Evolutionary conservation across 305 asterid genomes (phyloP).

Genomic region (Solanum hybrid): DNA sequence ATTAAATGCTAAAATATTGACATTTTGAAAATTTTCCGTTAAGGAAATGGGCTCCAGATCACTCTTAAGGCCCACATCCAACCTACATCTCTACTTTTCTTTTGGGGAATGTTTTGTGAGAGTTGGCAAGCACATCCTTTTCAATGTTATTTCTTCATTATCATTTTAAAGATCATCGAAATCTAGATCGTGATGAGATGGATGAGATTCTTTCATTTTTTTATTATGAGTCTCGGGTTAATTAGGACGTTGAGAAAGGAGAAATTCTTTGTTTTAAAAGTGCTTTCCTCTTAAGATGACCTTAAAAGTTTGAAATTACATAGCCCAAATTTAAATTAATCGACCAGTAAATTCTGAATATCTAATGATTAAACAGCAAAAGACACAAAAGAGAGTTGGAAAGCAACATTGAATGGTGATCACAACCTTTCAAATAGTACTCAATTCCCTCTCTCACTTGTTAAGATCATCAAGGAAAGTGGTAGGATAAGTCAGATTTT

Average conservation of each 20-base stretch:
- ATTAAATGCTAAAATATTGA: too few relatives aligned
- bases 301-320: too few relatives aligned
- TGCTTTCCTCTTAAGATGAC: too few relatives aligned
- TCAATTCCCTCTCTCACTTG: background rate
- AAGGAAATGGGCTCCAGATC: background rate
- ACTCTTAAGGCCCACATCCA: background rate
- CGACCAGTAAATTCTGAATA: background rate
- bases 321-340: background rate
- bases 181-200: background rate
- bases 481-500: background rate
- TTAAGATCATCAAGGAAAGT: background rate
- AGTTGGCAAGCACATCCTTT: background rate
- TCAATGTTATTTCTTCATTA: background rate
- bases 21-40: too few relatives aligned
- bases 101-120: background rate
- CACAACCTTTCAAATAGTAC: background rate
- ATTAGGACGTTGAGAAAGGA: background rate
- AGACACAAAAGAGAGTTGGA: background rate
- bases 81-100: background rate
- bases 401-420: background rate
- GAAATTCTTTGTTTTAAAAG: too few relatives aligned
- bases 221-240: background rate
- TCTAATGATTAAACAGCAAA: background rate
- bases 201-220: background rate
- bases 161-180: background rate